Evolutionary conservation across 805 yeast genomes (phyloP).

Genomic region (Candida boidinii): DNA sequence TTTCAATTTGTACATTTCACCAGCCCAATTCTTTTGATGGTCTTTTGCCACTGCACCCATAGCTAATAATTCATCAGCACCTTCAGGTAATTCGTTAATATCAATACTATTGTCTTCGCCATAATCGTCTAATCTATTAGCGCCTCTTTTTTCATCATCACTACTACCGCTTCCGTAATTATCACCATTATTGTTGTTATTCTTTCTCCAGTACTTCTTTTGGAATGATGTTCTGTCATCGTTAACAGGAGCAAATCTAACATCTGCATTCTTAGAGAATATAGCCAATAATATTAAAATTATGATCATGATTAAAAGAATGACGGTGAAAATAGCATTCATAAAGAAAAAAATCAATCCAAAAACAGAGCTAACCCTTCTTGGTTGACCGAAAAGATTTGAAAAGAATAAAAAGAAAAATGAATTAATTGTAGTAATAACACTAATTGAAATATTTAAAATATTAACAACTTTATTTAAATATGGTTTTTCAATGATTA

Average conservation of each 20-base stretch:
- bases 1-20: conserved; percentile 46
- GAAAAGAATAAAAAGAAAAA: conserved; percentile 82
- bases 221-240: conserved; percentile 94
- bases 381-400: conserved; percentile 73
- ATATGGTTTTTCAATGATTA: conserved; percentile 65
- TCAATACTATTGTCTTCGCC: conserved; percentile 6
- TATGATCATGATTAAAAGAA: conserved; percentile 62
- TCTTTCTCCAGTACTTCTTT: conserved; percentile 16
- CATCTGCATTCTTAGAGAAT: conserved; percentile 79
- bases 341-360: conserved; percentile 84
- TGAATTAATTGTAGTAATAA: conserved; percentile 71
- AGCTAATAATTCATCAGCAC: conserved; percentile 51
- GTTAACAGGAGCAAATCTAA: conserved; percentile 78
- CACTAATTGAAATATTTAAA: conserved; percentile 61
- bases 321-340: conserved; percentile 81
- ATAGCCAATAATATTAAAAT: conserved; percentile 55
- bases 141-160: neutral
- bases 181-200: conserved; percentile 17
- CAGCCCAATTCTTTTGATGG: conserved; percentile 68
- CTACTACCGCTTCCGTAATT: conserved; percentile 22
- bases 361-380: conserved; percentile 75
- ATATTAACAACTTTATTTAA: conserved; percentile 78
- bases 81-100: conserved; percentile 17
- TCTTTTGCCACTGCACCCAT: conserved; percentile 79
- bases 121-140: neutral